phyloP scores from a whole-genome alignment of 202 grass and related monocot genomes.

The Carex arenaria region DNA sequence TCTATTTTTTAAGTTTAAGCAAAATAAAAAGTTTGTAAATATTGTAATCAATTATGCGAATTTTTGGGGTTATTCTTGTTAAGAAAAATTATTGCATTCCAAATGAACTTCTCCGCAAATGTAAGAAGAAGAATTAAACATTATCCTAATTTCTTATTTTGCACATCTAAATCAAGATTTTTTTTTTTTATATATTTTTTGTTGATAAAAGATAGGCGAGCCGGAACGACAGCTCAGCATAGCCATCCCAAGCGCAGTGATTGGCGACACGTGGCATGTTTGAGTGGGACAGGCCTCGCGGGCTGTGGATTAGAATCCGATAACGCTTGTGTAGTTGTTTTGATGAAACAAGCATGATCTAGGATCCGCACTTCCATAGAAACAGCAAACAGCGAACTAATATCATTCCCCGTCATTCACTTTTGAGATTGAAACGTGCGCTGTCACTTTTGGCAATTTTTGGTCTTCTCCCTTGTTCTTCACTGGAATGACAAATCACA shows the following conservation, averaged over 20 bases:
- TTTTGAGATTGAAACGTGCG: not conserved
- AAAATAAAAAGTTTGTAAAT: not conserved
- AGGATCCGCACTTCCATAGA: not conserved
- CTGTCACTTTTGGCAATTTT: not conserved
- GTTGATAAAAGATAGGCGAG: not conserved
- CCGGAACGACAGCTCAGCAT: constrained; percentile 16
- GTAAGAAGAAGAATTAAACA: not conserved
- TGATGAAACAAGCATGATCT: not conserved
- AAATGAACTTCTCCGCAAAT: not conserved
- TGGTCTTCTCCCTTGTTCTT: not conserved
- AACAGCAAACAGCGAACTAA: not conserved
- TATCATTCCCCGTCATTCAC: not conserved
- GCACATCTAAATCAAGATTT: not conserved
- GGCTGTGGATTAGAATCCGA: constrained; percentile 6
- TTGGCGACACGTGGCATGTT: constrained; percentile 16
- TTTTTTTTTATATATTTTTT: not conserved
- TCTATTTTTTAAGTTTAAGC: not conserved
- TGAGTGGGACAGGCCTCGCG: not conserved
- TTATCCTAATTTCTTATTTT: not conserved
- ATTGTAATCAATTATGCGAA: not conserved
- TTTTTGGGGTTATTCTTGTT: not conserved
- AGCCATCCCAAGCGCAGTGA: constrained; percentile 11
- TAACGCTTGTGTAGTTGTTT: not conserved
- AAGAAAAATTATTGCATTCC: not conserved
- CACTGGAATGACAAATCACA: not conserved